Base-by-base conservation (phyloP, 371 early-diverging fungal species). In the Mucor sp. region DNA sequence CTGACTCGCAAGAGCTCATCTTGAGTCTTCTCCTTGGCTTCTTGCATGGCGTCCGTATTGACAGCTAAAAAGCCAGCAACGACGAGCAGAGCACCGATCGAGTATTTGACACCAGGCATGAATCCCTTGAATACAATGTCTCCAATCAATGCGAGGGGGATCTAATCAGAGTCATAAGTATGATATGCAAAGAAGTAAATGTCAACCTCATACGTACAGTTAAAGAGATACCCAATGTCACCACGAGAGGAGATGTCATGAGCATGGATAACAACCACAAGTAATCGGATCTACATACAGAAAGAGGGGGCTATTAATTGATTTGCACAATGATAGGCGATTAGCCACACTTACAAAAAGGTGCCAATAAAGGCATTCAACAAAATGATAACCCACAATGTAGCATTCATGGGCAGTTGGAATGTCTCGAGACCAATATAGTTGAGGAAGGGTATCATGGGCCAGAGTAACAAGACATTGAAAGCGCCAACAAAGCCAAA, bases 401-500 rank as follows among this genome's bases (percentile, higher is more conserved):
- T 65, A 32, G 67, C 43, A 37, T 76, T 81, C 25, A 71, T 68
- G 14, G 93, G 91, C 37, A 91, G 70, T 63, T 78, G 77, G 67
- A 94, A 89, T 21, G 80, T 59, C 70, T 94, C 94, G 19, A 91
- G 50, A 3, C 90, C 91, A 33, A 81, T 70, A 60, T 65, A 74
- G 68, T 92, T 79, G 4, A 93, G 62, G 6, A 91, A 12, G 11
- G 77, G 71, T 66, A 93, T 83, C 4, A 87, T 47, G 0, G 93
- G 93, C 88, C 90, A 86, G 15, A 93, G 67, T 21, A 89, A 62
- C 33, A 90, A 48, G 6, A 86, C 72, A 71, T 91, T 92, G 62
- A 89, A 88, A n/a, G 90, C 65, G 4, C 94, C 94, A 7, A 94
- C 92, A 50, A 86, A 87, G 14, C 94, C 94, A 74, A 94, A 89